phyloP scores from a whole-genome alignment of 805 yeast species.

The Candida ascalaphidarum region DNA sequence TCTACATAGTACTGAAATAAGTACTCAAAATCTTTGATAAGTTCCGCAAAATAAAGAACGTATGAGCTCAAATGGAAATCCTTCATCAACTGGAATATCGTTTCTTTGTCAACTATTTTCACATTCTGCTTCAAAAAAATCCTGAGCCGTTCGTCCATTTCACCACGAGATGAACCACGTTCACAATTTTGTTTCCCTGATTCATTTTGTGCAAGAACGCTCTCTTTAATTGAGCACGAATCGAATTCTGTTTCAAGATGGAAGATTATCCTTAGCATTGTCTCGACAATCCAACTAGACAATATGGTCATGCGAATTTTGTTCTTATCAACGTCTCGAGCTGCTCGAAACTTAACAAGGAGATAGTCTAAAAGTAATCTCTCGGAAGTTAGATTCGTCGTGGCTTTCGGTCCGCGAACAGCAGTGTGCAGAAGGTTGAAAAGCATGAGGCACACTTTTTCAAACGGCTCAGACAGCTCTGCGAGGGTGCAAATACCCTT shows the following conservation, averaged over 20 bases:
- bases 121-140: constrained; percentile 42
- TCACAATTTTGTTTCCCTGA: no score
- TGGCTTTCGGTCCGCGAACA: no score
- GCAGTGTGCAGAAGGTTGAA: constrained; percentile 8
- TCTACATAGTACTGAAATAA: constrained; percentile 65
- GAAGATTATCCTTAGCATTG: constrained; percentile 41
- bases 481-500: constrained; percentile 44
- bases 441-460: constrained; percentile 53
- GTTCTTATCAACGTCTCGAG: constrained; percentile 16
- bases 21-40: constrained; percentile 59
- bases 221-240: neutral
- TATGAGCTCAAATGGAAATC: constrained; percentile 59
- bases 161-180: no score
- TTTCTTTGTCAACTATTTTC: constrained; percentile 48
- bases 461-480: constrained; percentile 56
- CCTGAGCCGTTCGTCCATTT: no score
- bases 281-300: constrained; percentile 60
- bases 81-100: constrained; percentile 64
- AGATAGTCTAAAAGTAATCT: constrained; percentile 19
- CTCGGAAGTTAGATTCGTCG: no score
- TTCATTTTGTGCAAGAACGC: constrained; percentile 1
- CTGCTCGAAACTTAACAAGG: constrained; percentile 17
- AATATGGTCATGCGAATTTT: constrained; percentile 35
- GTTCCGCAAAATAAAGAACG: constrained; percentile 57
- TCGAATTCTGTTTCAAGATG: constrained; percentile 21